phyloP scores from a whole-genome alignment of 257 asterid species.

The Fraxinus anomala region DNA sequence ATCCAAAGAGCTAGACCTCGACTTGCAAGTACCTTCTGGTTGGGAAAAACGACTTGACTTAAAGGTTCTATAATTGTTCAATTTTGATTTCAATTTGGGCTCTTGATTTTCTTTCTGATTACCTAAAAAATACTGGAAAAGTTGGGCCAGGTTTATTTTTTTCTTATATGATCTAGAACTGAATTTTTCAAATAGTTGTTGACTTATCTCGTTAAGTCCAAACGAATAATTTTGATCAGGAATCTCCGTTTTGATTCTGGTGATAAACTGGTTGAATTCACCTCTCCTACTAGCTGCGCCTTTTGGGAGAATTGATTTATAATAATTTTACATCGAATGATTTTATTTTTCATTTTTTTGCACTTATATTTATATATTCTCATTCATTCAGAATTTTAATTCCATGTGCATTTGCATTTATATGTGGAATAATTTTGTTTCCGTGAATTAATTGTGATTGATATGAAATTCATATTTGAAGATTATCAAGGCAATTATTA shows the following conservation, averaged over 20 bases:
- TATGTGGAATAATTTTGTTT: slow-evolving; percentile 14
- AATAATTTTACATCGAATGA: too few relatives aligned
- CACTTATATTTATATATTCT: too few relatives aligned
- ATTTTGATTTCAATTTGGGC: background rate
- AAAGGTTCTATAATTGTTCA: slow-evolving; percentile 46
- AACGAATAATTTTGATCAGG: background rate
- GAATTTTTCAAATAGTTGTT: background rate
- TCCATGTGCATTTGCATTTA: slow-evolving; percentile 18
- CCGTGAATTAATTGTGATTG: slow-evolving; percentile 18
- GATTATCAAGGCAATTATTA: background rate
- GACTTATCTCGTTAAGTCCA: background rate
- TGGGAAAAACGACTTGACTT: slow-evolving; percentile 88
- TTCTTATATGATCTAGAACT: background rate
- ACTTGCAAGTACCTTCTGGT: slow-evolving; percentile 79
- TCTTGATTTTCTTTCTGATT: background rate
- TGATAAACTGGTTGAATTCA: background rate
- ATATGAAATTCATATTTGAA: background rate
- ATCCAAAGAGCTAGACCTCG: slow-evolving; percentile 78
- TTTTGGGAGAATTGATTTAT: too few relatives aligned
- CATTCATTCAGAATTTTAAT: slow-evolving; percentile 7
- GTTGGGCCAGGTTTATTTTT: background rate
- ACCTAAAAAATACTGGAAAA: background rate
- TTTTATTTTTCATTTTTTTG: too few relatives aligned
- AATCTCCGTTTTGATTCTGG: background rate
- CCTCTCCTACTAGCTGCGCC: background rate